A percentile compares a stretch with the other conserved stretches of the same genome.
phyloP scores from a whole-genome alignment of 2,329 filamentous ascomycete genomes.

The Fulvia fulva region DNA sequence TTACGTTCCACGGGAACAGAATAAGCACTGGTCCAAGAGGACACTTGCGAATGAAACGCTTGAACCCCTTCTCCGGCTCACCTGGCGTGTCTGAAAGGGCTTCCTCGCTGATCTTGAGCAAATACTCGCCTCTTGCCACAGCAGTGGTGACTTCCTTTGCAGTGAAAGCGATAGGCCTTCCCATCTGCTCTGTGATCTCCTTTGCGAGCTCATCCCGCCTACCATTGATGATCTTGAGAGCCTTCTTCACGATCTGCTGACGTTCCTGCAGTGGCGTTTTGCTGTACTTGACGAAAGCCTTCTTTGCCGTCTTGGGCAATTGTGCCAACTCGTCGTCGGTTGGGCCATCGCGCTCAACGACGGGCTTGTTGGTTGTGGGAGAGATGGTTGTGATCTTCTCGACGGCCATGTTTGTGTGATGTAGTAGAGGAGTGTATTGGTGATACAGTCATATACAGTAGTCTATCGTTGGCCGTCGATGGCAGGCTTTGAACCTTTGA shows the following conservation, averaged over 20 bases:
- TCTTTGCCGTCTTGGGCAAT: slow-evolving; percentile 67
- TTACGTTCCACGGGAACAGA: slow-evolving; percentile 93
- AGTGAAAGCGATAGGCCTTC: slow-evolving; percentile 82
- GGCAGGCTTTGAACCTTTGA: neutral
- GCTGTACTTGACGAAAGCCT: slow-evolving; percentile 73
- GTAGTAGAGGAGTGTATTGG: neutral
- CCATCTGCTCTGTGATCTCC: slow-evolving; percentile 93
- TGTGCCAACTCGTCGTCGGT: slow-evolving; percentile 65
- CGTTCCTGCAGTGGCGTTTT: slow-evolving; percentile 71
- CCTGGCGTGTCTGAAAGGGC: slow-evolving; percentile 75
- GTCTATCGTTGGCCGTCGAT: neutral
- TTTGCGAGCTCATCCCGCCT: slow-evolving; percentile 75
- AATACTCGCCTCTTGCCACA: slow-evolving; percentile 77
- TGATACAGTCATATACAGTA: neutral
- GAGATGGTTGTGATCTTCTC: slow-evolving; percentile 75
- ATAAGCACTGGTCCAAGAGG: slow-evolving; percentile 84
- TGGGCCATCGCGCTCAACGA: slow-evolving; percentile 74
- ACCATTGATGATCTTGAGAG: slow-evolving; percentile 65
- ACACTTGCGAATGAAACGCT: slow-evolving; percentile 81
- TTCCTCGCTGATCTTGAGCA: slow-evolving; percentile 78
- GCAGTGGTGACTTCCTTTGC: slow-evolving; percentile 81
- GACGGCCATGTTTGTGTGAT: slow-evolving; percentile 43
- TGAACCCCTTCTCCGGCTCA: slow-evolving; percentile 82
- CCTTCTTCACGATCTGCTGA: slow-evolving; percentile 75
- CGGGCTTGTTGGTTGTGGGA: slow-evolving; percentile 78